Conservation (phyloP, 1,139 yeast species). For the Groenewaldozyma auringiensis region DNA sequence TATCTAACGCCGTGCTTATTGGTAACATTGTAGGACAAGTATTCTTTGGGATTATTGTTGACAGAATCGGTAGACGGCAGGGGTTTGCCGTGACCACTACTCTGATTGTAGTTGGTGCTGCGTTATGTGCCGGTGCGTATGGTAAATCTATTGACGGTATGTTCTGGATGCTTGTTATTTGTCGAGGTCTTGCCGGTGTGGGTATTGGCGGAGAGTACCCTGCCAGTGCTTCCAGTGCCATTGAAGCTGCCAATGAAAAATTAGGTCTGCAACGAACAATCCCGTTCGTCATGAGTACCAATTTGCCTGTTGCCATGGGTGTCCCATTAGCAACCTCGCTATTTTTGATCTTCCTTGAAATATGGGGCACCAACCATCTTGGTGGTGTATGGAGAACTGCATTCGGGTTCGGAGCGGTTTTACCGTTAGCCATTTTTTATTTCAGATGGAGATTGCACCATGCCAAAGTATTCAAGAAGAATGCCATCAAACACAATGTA, state of each 20-base stretch:
- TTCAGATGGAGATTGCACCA: constrained; percentile 67
- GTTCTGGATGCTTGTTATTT: constrained; percentile 74
- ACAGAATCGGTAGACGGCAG: constrained; percentile 64
- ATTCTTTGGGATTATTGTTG: constrained; percentile 70
- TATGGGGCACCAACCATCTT: constrained; percentile 7
- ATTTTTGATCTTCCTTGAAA: constrained; percentile 5
- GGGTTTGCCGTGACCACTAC: constrained; percentile 73
- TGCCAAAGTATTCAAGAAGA: constrained; percentile 58
- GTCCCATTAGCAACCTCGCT: constrained; percentile 4
- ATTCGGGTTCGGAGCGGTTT: constrained; percentile 78
- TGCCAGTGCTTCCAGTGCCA: constrained; percentile 83
- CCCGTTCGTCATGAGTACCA: constrained; percentile 57
- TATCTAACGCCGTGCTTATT: constrained; percentile 69
- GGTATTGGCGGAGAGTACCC: constrained; percentile 84
- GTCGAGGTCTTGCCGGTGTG: constrained; percentile 76
- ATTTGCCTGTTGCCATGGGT: constrained; percentile 64
- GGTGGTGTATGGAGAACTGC: constrained; percentile 72
- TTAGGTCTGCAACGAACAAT: constrained; percentile 83
- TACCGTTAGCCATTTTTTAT: constrained; percentile 69
- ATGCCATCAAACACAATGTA: constrained; percentile 53
- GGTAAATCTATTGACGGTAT: constrained; percentile 50
- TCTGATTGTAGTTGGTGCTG: constrained; percentile 64
- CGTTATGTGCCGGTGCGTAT: constrained; percentile 63
- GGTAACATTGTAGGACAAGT: constrained; percentile 85
- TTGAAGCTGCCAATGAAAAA: constrained; percentile 73